Evolutionary conservation across 495 filamentous ascomycete genomes (phyloP), one percentile per base, ranked within the genome.

Genomic region (Bombardia bombarda): DNA sequence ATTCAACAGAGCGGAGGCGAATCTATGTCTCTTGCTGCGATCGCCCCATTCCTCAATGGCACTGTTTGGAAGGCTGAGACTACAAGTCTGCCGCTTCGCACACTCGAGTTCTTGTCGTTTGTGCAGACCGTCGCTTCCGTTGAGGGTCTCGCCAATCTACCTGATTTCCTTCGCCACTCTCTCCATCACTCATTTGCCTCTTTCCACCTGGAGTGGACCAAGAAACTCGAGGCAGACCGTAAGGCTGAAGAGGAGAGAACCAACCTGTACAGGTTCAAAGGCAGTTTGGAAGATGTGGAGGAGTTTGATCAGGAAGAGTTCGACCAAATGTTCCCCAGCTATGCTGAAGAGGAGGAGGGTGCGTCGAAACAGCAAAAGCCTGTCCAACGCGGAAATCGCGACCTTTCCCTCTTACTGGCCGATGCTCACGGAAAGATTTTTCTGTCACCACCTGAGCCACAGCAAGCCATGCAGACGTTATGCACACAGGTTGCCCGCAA

Each of bases 201-300:
- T 7, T 79, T 90, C 60, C 92, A 90, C 54, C 61, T 73, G 33
- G 65, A 86, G 19, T 99, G 90, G 90, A 84, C 78, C 52, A 65
- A 70, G 26, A 78, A 82, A 53, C 73, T 93, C 12, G 72, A 75
- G 25, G 69, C 79, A 21, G 88, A 94, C 47, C 80, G 85, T 55
- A 77, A 80, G 53, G 72, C 82, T 41, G 78, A 80, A 43, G 78
- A 84, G 9, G 69, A 75, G 17, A 86, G 84, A 49, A 75, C 70
- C 12, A 84, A 87, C 36, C 55, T 90, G 18, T 99, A 90, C 61
- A 80, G 78, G 10, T 95, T 87, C 62, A 75, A 75, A 49, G 90
- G 89, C 14, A 79, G 74, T 5, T 67, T 77, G 38, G 80, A 83
- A 34, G 85, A 88, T 28, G 74, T 78, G 45, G 82, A 89, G 41